Conservation (phyloP, 495 filamentous ascomycete species). For the Neurospora terricola region DNA sequence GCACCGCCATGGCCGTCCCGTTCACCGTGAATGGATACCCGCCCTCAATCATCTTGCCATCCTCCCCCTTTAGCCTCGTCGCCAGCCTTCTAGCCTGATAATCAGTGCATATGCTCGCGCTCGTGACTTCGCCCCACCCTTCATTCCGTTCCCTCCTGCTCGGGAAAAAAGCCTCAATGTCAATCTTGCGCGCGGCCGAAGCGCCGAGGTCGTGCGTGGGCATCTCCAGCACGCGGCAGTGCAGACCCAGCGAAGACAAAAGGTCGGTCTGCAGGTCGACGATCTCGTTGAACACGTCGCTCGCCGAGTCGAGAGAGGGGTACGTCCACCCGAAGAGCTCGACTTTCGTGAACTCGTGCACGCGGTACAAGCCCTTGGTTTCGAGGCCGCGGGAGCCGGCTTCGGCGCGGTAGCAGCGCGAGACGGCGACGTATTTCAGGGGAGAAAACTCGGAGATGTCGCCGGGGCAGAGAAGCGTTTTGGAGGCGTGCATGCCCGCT, state of each 20-base stretch:
- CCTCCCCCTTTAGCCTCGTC: constrained; percentile 47
- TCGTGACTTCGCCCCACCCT: constrained; percentile 92
- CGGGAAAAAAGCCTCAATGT: constrained; percentile 93
- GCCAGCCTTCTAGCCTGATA: constrained; percentile 80
- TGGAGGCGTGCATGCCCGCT: constrained; percentile 78
- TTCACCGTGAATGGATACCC: constrained; percentile 78
- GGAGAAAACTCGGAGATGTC: constrained; percentile 47
- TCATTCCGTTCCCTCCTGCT: constrained; percentile 60
- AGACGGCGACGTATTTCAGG: constrained; percentile 68
- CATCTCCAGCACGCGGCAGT: constrained; percentile 88
- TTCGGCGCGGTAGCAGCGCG: constrained; percentile 87
- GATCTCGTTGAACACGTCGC: constrained; percentile 70
- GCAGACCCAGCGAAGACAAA: constrained; percentile 62
- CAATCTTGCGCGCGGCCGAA: constrained; percentile 71
- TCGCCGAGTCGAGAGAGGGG: constrained; percentile 33
- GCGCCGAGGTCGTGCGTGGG: constrained; percentile 80
- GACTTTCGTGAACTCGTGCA: constrained; percentile 99
- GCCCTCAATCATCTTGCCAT: constrained; percentile 26
- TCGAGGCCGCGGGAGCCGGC: constrained; percentile 81
- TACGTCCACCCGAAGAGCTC: constrained; percentile 87
- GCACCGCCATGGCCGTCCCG: constrained; percentile 87
- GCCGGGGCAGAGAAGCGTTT: constrained; percentile 39
- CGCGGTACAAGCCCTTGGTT: constrained; percentile 90
- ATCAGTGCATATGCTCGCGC: constrained; percentile 83
- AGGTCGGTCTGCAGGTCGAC: constrained; percentile 78